Evolutionary conservation across 768 basidiomycete species (phyloP).

Genomic region (Leccinellum albellum): DNA sequence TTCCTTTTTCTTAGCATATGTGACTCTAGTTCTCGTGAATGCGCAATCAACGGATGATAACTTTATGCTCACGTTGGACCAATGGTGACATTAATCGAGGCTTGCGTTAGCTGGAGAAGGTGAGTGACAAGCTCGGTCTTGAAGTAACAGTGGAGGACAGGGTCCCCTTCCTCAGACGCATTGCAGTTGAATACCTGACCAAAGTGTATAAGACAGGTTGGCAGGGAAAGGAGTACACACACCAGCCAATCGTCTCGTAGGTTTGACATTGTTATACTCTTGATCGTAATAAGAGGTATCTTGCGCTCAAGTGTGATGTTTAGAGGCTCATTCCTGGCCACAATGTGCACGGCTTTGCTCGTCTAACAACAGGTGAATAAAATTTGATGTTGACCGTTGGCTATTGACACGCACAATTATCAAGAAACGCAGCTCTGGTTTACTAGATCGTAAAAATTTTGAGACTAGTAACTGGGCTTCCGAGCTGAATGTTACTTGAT

Average conservation of each 20-base stretch:
- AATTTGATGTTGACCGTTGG: background rate
- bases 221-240: conserved; percentile 19
- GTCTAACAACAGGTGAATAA: conserved; percentile 16
- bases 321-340: conserved; percentile 59
- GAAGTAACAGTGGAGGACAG: conserved; percentile 85
- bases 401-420: conserved; percentile 62
- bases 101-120: conserved; percentile 77
- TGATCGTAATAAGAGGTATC: conserved; percentile 85
- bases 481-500: conserved; percentile 81
- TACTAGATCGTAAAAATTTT: conserved; percentile 83
- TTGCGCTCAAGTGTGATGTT: conserved; percentile 74
- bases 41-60: background rate
- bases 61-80: conserved; percentile 62
- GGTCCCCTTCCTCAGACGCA: conserved; percentile 89
- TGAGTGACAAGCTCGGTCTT: conserved; percentile 92
- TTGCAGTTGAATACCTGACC: conserved; percentile 71
- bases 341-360: conserved; percentile 78
- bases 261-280: conserved; percentile 80
- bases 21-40: conserved; percentile 51
- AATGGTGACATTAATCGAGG: conserved; percentile 67
- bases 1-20: conserved; percentile 96
- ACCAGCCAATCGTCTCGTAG: conserved; percentile 96
- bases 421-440: conserved; percentile 85
- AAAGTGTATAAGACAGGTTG: conserved; percentile 6
- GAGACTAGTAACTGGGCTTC: conserved; percentile 80